Evolutionary conservation across 2,329 filamentous ascomycete genomes (phyloP).

Genomic region (Penicillium sp.): DNA sequence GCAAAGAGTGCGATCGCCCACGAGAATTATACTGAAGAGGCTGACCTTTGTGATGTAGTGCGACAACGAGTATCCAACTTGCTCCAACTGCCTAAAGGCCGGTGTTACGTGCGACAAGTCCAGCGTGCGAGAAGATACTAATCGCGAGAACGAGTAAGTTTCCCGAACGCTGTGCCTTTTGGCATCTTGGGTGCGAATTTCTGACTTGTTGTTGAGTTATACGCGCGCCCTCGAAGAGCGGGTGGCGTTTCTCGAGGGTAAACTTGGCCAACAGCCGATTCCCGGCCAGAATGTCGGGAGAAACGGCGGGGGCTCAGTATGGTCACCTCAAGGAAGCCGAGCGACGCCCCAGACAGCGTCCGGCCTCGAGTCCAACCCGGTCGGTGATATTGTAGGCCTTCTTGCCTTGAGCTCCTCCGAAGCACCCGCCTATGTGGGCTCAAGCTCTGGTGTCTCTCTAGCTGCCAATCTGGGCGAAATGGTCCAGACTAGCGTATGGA

Average conservation of each 20-base stretch:
- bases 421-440: constrained; percentile 49
- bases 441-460: constrained; percentile 48
- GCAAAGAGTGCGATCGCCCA: constrained; percentile 37
- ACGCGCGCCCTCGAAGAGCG: constrained; percentile 43
- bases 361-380: constrained; percentile 32
- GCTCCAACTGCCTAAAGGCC: constrained; percentile 45
- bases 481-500: constrained; percentile 53
- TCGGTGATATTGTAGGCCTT: constrained; percentile 48
- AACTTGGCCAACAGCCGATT: constrained; percentile 20
- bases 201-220: constrained; percentile 30
- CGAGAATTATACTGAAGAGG: neutral
- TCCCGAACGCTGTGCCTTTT: neutral
- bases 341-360: constrained; percentile 18
- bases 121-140: constrained; percentile 38
- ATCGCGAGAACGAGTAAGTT: constrained; percentile 34
- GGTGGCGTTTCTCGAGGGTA: constrained; percentile 41
- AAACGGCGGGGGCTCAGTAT: constrained; percentile 18
- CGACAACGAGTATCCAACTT: constrained; percentile 44
- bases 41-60: constrained; percentile 29
- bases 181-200: neutral
- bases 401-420: constrained; percentile 45
- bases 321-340: constrained; percentile 22
- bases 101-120: constrained; percentile 43
- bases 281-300: constrained; percentile 12
- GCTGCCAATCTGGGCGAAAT: constrained; percentile 51